A percentile compares a stretch with the other conserved stretches of the same genome.
phyloP scores from a whole-genome alignment of 2,329 filamentous ascomycete species.

The Penicillium sp. region DNA sequence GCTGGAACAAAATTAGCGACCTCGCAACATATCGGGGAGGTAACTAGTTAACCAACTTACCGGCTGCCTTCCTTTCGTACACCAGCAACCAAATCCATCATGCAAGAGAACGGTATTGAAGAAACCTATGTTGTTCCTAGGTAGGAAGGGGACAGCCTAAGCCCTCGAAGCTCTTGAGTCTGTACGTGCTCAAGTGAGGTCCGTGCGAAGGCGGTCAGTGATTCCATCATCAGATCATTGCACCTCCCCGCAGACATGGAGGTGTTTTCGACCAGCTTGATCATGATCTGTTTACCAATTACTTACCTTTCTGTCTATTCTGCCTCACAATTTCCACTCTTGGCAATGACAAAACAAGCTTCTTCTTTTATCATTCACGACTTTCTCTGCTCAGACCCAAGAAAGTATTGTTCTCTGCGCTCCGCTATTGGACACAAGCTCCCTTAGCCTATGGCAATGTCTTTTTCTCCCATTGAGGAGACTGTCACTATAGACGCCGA shows the following conservation, averaged over 20 bases:
- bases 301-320: background rate
- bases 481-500: background rate
- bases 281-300: slow-evolving; percentile 11
- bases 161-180: background rate
- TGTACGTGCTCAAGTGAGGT: background rate
- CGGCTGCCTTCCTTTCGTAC: slow-evolving; percentile 83
- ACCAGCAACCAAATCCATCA: slow-evolving; percentile 86
- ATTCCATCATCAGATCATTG: slow-evolving; percentile 13
- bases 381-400: slow-evolving; percentile 2
- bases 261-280: slow-evolving; percentile 8
- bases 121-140: background rate
- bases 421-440: background rate
- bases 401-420: slow-evolving; percentile 1
- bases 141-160: background rate
- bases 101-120: slow-evolving; percentile 7
- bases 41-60: slow-evolving; percentile 27
- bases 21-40: background rate
- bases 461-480: slow-evolving; percentile 10
- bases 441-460: slow-evolving; percentile 18
- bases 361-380: background rate
- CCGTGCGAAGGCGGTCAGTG: slow-evolving; percentile 4
- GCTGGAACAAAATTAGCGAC: slow-evolving; percentile 36
- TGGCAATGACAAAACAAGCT: slow-evolving; percentile 16
- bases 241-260: slow-evolving; percentile 13
- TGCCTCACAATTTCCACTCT: background rate